Base-by-base conservation (phyloP, 2,329 filamentous ascomycete species). In the Fusarium compactum region DNA sequence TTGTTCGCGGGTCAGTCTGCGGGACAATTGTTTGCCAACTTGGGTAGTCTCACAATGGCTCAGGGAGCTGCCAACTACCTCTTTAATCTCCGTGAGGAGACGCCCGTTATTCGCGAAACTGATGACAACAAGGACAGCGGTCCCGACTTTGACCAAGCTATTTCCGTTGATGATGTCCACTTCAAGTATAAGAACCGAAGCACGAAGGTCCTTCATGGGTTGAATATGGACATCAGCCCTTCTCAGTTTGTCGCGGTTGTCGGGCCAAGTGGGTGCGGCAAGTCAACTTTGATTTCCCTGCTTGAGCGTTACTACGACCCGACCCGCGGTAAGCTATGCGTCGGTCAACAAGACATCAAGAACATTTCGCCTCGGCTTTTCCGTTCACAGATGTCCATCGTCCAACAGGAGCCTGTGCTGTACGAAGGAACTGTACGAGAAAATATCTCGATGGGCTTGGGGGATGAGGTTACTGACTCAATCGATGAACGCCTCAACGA, bases 221-320 rank as follows among this genome's bases (percentile, higher is more conserved):
- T 70, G 6, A 55, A 48, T 4, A 58, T 70, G 62, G 18, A 25
- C 22, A 57, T 67, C 40, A 62, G 22, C 1, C 68, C 54, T 11
- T 67, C 43, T 27, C 80, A 84, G 62, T 86, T 84, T 65, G 78
- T 86, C 3, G 87, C 86, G 2, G 82, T 89, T 30, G 86, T 89
- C 0, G 87, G 87, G 3, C 81, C 86, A 3, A 87, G 85, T 0
- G 87, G 87, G 10, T 88, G 86, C 66, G 87, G 87, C 1, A 90
- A 90, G 71, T 87, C 85, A 3, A 90, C 88, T 5, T 84, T 87
- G 43, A 82, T 91, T 46, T 82, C 84, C 8, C 77, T 86, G 8
- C 74, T 86, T 0, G 80, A 86, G 66, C 79, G 84, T 16, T 84
- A 83, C 66, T 82, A 83, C 64, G 78, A 81, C 34, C 78, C 80